Percentiles rank a stretch among this genome's conserved stretches.
These are phyloP conservation scores for Candida caryicola DNA, from an alignment of 805 yeast genomes.

Conservation along the genomic window DNA sequence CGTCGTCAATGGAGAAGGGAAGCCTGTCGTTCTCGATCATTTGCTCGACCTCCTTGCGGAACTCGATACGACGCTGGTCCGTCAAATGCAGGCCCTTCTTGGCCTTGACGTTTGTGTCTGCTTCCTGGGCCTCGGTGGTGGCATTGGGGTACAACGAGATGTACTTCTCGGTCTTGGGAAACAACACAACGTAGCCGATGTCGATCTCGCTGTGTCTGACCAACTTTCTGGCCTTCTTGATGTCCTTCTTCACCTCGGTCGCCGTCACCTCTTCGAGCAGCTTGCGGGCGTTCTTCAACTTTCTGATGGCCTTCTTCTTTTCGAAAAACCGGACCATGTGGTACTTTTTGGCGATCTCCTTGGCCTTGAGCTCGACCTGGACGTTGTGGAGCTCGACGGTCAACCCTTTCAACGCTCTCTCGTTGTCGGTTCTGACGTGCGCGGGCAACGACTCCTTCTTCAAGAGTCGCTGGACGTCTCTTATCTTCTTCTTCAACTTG, in stretches of 20 bases:
- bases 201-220: slow-evolving; percentile 62
- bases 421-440: slow-evolving; percentile 63
- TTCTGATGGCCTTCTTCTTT: slow-evolving; percentile 76
- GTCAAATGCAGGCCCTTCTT: slow-evolving; percentile 42
- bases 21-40: slow-evolving; percentile 53
- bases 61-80: slow-evolving; percentile 42
- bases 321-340: slow-evolving; percentile 94
- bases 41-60: slow-evolving; percentile 47
- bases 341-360: slow-evolving; percentile 64
- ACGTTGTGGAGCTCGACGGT: slow-evolving; percentile 54
- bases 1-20: slow-evolving; percentile 51
- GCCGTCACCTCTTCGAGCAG: slow-evolving; percentile 33
- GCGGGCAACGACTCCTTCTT: slow-evolving; percentile 60
- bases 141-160: slow-evolving; percentile 67
- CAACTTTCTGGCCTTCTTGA: slow-evolving; percentile 46
- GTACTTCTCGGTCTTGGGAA: slow-evolving; percentile 78
- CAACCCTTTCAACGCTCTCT: slow-evolving; percentile 69
- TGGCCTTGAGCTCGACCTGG: slow-evolving; percentile 43
- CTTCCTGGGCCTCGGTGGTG: slow-evolving; percentile 16
- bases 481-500: slow-evolving; percentile 76
- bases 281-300: slow-evolving; percentile 52
- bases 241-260: slow-evolving; percentile 34
- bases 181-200: slow-evolving; percentile 69
- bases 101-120: slow-evolving; percentile 31
- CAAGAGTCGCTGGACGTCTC: slow-evolving; percentile 78